Conservation (phyloP, 1,139 yeast species). For the Pichia sp. region DNA sequence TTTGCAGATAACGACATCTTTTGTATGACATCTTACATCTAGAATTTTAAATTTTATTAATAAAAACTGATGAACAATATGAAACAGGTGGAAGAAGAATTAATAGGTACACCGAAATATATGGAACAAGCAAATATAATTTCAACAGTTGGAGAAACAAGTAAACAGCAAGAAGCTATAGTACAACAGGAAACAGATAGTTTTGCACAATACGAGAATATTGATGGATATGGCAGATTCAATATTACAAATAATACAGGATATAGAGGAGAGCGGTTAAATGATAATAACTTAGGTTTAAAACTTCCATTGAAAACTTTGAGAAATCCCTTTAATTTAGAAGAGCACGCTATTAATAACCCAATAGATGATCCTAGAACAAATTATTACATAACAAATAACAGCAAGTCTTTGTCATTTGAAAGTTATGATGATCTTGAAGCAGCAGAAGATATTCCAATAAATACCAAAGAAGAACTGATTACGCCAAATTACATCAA, state of each 20-base stretch:
- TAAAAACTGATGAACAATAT: no score
- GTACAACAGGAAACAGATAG: neutral
- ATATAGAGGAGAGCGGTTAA: neutral
- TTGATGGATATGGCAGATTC: neutral
- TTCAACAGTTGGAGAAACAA: neutral
- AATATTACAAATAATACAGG: neutral
- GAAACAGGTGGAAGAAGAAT: neutral
- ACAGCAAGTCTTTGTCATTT: neutral
- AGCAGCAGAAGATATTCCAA: neutral
- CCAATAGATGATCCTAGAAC: neutral
- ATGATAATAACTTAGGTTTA: neutral
- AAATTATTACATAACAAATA: neutral
- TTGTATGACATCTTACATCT: no score
- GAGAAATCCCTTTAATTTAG: neutral
- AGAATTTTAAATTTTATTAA: no score
- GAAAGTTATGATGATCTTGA: neutral
- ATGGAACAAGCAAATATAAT: neutral
- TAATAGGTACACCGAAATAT: neutral
- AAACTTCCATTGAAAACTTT: neutral
- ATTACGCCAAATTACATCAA: conserved; percentile 9
- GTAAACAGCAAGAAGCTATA: neutral
- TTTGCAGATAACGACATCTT: no score
- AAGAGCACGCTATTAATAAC: neutral
- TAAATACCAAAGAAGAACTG: neutral
- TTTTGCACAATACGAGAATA: neutral